Percentiles rank a stretch among this genome's conserved stretches.
These are phyloP conservation scores for Berkeleyomyces rouxiae DNA, from an alignment of 2,329 filamentous ascomycete species.

Conservation along the genomic window DNA sequence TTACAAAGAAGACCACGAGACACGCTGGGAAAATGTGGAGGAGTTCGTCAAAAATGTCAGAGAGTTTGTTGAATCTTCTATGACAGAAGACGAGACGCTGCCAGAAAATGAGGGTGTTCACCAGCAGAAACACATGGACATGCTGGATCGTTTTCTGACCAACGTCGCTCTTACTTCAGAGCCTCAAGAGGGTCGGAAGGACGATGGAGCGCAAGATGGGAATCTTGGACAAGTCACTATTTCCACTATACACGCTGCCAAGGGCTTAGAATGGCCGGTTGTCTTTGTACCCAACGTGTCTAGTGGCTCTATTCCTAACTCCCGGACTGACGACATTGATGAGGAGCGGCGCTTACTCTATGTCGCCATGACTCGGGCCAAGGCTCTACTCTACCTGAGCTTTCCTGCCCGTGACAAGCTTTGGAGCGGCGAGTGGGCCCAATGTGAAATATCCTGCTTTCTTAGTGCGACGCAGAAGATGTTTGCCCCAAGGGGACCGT, in stretches of 20 bases:
- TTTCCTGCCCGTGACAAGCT: slow-evolving; percentile 32
- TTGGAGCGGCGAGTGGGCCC: neutral
- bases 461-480: slow-evolving; percentile 17
- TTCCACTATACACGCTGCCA: slow-evolving; percentile 90
- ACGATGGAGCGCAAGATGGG: slow-evolving; percentile 31
- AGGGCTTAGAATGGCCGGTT: slow-evolving; percentile 90
- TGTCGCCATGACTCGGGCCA: slow-evolving; percentile 89
- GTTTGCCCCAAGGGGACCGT: slow-evolving; percentile 49
- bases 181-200: slow-evolving; percentile 44
- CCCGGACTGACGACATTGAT: slow-evolving; percentile 64
- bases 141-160: slow-evolving; percentile 65
- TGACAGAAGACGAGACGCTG: slow-evolving; percentile 35
- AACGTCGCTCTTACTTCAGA: slow-evolving; percentile 80
- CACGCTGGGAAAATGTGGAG: slow-evolving; percentile 74
- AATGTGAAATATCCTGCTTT: slow-evolving; percentile 18
- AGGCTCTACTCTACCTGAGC: slow-evolving; percentile 73
- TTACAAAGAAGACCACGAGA: slow-evolving; percentile 58
- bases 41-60: slow-evolving; percentile 68
- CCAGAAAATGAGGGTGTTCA: slow-evolving; percentile 55
- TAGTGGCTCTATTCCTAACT: slow-evolving; percentile 79
- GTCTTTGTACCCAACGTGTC: slow-evolving; percentile 88
- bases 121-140: slow-evolving; percentile 44
- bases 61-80: slow-evolving; percentile 43
- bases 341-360: slow-evolving; percentile 84
- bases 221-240: slow-evolving; percentile 51